A percentile compares a stretch with the other conserved stretches of the same genome.
Conservation (phyloP, 441 rosid species). For the Populus hybrid region DNA sequence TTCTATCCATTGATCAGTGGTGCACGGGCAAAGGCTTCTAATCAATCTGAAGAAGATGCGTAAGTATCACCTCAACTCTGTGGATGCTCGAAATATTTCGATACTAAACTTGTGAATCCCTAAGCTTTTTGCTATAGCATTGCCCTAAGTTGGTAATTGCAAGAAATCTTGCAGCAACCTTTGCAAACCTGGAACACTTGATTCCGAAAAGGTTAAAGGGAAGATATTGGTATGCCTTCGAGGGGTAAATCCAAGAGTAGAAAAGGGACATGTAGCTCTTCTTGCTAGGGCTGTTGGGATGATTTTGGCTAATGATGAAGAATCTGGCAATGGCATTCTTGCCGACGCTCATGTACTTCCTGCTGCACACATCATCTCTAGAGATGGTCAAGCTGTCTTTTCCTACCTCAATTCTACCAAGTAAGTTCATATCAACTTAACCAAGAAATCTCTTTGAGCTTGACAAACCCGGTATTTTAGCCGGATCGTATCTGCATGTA, state of each 20-base stretch:
- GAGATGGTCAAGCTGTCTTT: conserved; percentile 32
- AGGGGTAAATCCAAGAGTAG: conserved; percentile 39
- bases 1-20: conserved; percentile 70
- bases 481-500: background rate
- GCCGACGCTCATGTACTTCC: conserved; percentile 61
- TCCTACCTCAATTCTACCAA: conserved; percentile 39
- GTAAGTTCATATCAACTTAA: conserved; percentile 18
- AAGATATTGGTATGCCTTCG: conserved; percentile 52
- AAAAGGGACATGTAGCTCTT: conserved; percentile 45
- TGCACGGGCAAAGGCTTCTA: conserved; percentile 42
- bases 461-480: background rate
- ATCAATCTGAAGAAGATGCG: conserved; percentile 44
- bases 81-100: background rate
- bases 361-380: conserved; percentile 39
- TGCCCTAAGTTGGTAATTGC: background rate
- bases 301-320: conserved; percentile 46
- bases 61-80: conserved; percentile 16
- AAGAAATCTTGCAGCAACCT: conserved; percentile 25
- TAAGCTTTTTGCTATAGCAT: background rate
- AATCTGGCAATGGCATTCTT: conserved; percentile 35
- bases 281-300: conserved; percentile 54
- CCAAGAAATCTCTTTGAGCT: background rate
- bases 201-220: conserved; percentile 46
- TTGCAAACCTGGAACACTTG: conserved; percentile 39
- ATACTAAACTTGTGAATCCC: background rate